Percentiles rank a stretch among this genome's conserved stretches.
Conservation (phyloP, 176 grass and related monocot genomes). For the sorghum (Sorghum bicolor) region Sorghum_bicolor_NCBIv3 NC_012879.2:1921501-1922000, state of each 20-base stretch:
- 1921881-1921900: constrained; percentile 9
- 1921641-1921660: not conserved
- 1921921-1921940: not conserved
- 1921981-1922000: not conserved
- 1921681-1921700: not conserved
- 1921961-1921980: not conserved
- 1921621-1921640: not conserved
- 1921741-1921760: not conserved
- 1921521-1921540: not conserved
- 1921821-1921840: not conserved
- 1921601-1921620: not conserved
- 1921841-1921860: not conserved
- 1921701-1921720: not conserved
- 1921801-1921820: not conserved
- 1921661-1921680: not conserved
- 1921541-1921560: not conserved
- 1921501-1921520: not conserved
- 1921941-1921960: not conserved
- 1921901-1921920: not conserved
- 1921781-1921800: not conserved
- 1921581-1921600: not conserved
- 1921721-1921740: not conserved
- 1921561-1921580: not conserved
- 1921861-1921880: not conserved
- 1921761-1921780: not conserved